Conservation (phyloP, 805 yeast genomes). For the Metschnikowia santaceciliae region DNA sequence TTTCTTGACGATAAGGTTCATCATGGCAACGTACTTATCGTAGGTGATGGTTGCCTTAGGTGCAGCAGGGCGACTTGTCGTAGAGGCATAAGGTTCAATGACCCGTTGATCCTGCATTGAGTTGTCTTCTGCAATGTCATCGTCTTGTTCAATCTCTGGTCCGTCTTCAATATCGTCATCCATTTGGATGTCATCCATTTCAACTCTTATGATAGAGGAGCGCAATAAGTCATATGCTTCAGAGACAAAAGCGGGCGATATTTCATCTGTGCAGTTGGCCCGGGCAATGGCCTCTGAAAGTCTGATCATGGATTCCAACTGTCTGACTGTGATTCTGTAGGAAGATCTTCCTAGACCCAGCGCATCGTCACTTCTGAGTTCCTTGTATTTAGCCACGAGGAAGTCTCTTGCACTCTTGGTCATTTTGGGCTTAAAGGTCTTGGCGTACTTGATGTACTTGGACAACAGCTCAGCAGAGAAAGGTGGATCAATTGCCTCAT, state of each 20-base stretch:
- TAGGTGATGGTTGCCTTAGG: slow-evolving; percentile 56
- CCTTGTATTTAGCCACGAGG: slow-evolving; percentile 76
- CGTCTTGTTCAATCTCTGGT: slow-evolving; percentile 16
- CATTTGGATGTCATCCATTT: slow-evolving; percentile 85
- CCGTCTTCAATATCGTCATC: slow-evolving; percentile 54
- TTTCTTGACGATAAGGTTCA: slow-evolving; percentile 68
- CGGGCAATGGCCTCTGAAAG: slow-evolving; percentile 94
- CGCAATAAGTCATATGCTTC: slow-evolving; percentile 89
- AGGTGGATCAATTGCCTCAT: slow-evolving; percentile 86
- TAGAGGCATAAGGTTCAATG: background rate
- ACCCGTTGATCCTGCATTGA: slow-evolving; percentile 12
- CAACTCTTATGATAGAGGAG: slow-evolving; percentile 90
- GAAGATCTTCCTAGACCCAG: slow-evolving; percentile 83
- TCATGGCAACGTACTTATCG: slow-evolving; percentile 81
- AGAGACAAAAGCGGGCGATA: slow-evolving; percentile 79
- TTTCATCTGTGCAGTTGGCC: slow-evolving; percentile 89
- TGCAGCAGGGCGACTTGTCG: slow-evolving; percentile 1
- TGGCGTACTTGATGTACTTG: slow-evolving; percentile 86
- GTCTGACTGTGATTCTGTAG: slow-evolving; percentile 95
- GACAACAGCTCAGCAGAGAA: slow-evolving; percentile 83
- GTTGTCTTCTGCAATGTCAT: slow-evolving; percentile 10
- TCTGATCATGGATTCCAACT: slow-evolving; percentile 89
- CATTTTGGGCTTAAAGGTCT: slow-evolving; percentile 88
- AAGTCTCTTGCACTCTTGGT: slow-evolving; percentile 74
- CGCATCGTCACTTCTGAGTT: slow-evolving; percentile 83